Percentiles rank a stretch among this genome's conserved stretches.
These are phyloP conservation scores for Kwoniella dendrophila DNA, from an alignment of 768 basidiomycete species.

Conservation along the genomic window DNA sequence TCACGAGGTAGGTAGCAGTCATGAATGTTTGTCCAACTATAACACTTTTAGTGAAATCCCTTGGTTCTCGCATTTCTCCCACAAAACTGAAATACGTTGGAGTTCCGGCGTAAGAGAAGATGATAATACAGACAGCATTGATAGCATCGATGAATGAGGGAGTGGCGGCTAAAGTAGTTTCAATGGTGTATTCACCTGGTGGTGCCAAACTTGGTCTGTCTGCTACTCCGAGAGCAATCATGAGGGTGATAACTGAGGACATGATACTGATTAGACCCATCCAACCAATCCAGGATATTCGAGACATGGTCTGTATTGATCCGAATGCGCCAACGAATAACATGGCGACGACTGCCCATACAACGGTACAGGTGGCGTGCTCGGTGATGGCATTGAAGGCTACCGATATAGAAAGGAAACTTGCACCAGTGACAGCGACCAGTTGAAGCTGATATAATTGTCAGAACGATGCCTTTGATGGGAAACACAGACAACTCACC, in stretches of 20 bases:
- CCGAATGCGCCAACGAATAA: conserved; percentile 41
- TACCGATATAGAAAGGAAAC: conserved; percentile 53
- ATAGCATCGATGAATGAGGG: conserved; percentile 46
- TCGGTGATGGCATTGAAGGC: conserved; percentile 55
- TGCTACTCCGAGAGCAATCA: conserved; percentile 38
- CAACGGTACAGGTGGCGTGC: conserved; percentile 56
- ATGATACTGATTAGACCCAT: conserved; percentile 39
- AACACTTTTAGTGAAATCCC: conserved; percentile 52
- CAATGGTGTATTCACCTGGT: conserved; percentile 21
- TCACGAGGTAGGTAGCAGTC: conserved; percentile 39
- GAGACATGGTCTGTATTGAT: conserved; percentile 49
- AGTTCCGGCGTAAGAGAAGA: conserved; percentile 52
- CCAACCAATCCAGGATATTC: conserved; percentile 52
- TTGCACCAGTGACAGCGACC: conserved; percentile 26
- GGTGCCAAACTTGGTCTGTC: conserved; percentile 42
- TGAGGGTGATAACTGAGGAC: conserved; percentile 39
- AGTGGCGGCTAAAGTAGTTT: conserved; percentile 8
- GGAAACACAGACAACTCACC: conserved; percentile 15
- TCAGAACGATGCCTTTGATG: neutral
- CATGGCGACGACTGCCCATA: conserved; percentile 53
- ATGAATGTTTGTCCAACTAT: conserved; percentile 45
- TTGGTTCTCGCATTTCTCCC: conserved; percentile 55
- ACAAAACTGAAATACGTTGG: conserved; percentile 41
- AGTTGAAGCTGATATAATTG: conserved; percentile 16
- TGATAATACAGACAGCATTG: conserved; percentile 52